Evolutionary conservation across 2,329 filamentous ascomycete species (phyloP), one percentile per base, ranked within the genome.

Genomic region (Botrytis sinoallii): DNA sequence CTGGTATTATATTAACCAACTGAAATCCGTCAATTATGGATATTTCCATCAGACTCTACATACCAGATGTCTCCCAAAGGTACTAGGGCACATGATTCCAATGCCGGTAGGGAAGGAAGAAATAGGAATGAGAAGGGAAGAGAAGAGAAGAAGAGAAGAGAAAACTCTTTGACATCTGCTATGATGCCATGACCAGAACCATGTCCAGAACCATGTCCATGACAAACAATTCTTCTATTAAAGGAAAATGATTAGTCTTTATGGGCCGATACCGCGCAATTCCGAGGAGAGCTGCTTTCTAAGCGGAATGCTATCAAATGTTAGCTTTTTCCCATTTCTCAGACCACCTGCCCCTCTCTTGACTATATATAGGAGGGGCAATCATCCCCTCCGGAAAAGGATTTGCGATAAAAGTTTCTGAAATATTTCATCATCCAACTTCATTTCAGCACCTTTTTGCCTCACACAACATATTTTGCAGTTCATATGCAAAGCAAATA

Each of bases 401-500:
- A 46, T 22, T 29, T 67, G 32, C 2, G 1, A 14, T 12, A 25
- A 32, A 32, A 12, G 10, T 55, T 25, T n/a, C 32, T 1, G n/a
- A 29, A 42, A 32, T 25, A 32, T 59, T 14, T 57, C 14, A 32
- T 59, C 40, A 32, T n/a, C 2, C 32, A 67, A 55, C 46, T 12
- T 32, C 40, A 18, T 35, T 32, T 20, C 7, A 67, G 44, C 20
- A 18, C 46, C 18, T 65, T 46, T 46, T 46, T 10, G n/a, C 6
- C 52, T 14, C 38, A 12, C 61, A 7, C n/a, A 44, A 16, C 4
- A 55, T 46, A 10, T 68, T 66, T 52, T 52, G 35, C 65, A 35
- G 65, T 73, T 78, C 71, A 68, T 70, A 80, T 80, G 78, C 75
- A 73, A 75, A 76, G 72, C 40, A 70, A 63, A 64, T 66, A 63